Percentiles rank a stretch among this genome's conserved stretches.
Conservation (phyloP, 176 grass and related monocot genomes). For the Bonia amplexicaulis region DNA sequence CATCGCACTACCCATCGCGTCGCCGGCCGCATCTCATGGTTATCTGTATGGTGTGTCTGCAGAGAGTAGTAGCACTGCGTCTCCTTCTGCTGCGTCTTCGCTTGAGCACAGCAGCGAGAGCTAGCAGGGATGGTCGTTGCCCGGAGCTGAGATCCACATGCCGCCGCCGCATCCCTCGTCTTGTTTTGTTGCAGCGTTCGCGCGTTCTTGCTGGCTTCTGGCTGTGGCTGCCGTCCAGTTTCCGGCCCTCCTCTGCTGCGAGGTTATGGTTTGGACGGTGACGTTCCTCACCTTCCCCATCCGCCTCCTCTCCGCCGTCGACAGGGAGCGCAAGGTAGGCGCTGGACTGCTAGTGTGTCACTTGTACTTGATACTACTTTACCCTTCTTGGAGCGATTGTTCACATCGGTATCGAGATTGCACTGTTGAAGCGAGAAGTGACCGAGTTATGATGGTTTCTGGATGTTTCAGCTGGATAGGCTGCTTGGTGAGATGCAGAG, state of each 20-base stretch:
- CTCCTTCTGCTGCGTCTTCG: neutral
- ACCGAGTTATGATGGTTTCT: too few relatives aligned
- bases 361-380: too few relatives aligned
- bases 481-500: constrained; percentile 53
- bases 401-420: neutral
- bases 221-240: neutral
- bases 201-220: neutral
- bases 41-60: neutral
- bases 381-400: too few relatives aligned
- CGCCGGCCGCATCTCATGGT: neutral
- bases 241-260: constrained; percentile 25
- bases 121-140: neutral
- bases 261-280: constrained; percentile 27
- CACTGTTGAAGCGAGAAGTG: too few relatives aligned
- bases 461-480: constrained; percentile 24
- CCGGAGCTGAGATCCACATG: neutral
- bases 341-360: too few relatives aligned
- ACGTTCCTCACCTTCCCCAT: constrained; percentile 35
- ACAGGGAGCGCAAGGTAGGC: constrained; percentile 18
- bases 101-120: neutral
- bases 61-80: neutral
- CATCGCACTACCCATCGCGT: neutral
- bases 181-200: neutral
- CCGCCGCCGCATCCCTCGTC: neutral
- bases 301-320: constrained; percentile 32